Evolutionary conservation across 192 early-diverging fungal genomes (phyloP), one percentile per base, ranked within the genome.

Genomic region (Chytriomyces sp.): DNA sequence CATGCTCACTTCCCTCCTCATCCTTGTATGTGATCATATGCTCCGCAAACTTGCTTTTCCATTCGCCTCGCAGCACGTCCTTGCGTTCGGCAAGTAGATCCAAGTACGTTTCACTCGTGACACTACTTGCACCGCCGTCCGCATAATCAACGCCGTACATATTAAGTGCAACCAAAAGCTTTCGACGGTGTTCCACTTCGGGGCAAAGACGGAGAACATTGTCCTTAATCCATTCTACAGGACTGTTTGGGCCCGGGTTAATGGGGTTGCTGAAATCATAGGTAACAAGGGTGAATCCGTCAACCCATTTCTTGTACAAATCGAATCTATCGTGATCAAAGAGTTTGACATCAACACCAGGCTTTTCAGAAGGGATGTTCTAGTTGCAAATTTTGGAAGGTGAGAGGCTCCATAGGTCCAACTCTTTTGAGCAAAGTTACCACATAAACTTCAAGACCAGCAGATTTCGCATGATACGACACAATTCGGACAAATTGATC

Each of bases 261-360:
- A n/a, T 22, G 19, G 31, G 49, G 0, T 19, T 38, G 25, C 69
- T 72, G 37, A 37, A 77, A 54, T 77, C 75, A 32, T 77, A 77
- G 26, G 75, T 77, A 68, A 77, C 72, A 25, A 77, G 63, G 19
- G 70, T 64, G 67, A 77, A 77, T 3, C 67, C 67, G 1, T 62
- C 39, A 14, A 77, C 75, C 4, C 71, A 33, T 10, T 52, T n/a
- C 37, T 75, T 75, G 69, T 77, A 72, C 31, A 28, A 19, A 12
- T 77, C 62, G 33, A 70, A 72, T 22, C 64, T 39, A 14, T 19
- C 34, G 12, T 28, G 14, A 25, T 33, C 57, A 36, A 75, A 75
- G 19, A 68, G n/a, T 25, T 19, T 28, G 44, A 25, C 5, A 7
- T 57, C 32, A 22, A 12, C 6, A 56, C 19, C 64, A 7, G 19